These are phyloP conservation scores for Suillus brevipes DNA, from an alignment of 768 basidiomycete species.

Conservation along the genomic window DNA sequence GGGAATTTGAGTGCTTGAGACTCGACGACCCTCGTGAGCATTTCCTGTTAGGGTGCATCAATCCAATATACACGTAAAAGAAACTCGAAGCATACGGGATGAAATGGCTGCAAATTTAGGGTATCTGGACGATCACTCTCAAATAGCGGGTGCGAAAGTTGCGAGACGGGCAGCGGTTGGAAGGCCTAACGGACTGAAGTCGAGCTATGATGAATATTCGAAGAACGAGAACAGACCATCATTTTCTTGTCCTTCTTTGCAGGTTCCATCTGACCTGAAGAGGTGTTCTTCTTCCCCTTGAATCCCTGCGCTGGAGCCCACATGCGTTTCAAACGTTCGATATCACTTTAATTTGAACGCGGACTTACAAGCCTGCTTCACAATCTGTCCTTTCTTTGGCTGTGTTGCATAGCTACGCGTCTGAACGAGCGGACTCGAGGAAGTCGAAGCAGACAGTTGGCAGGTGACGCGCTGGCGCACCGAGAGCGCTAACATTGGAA, in stretches of 20 bases:
- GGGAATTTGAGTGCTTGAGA: conserved; percentile 50
- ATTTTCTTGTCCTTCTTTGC: conserved; percentile 7
- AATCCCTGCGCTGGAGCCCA: conserved; percentile 2
- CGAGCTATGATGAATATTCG: not conserved
- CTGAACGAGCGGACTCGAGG: conserved; percentile 1
- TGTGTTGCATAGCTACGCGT: conserved; percentile 9
- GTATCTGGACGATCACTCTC: conserved; percentile 35
- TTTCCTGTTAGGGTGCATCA: conserved; percentile 29
- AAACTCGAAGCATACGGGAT: conserved; percentile 37
- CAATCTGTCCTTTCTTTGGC: conserved; percentile 6
- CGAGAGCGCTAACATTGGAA: not conserved
- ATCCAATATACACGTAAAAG: conserved; percentile 1
- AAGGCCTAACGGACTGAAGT: conserved; percentile 37
- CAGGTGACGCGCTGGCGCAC: not conserved
- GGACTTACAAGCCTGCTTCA: conserved; percentile 7
- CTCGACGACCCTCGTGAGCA: conserved; percentile 35
- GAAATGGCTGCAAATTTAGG: conserved; percentile 43
- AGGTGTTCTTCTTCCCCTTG: not conserved
- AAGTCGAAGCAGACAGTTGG: not conserved
- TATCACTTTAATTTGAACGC: not conserved
- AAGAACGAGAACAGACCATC: conserved; percentile 3
- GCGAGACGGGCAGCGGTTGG: conserved; percentile 38
- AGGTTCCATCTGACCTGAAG: not conserved
- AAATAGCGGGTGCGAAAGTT: conserved; percentile 44
- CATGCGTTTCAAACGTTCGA: not conserved